Evolutionary conservation across 208 protist species (phyloP).

Genomic region (Trypanosoma mega): DNA sequence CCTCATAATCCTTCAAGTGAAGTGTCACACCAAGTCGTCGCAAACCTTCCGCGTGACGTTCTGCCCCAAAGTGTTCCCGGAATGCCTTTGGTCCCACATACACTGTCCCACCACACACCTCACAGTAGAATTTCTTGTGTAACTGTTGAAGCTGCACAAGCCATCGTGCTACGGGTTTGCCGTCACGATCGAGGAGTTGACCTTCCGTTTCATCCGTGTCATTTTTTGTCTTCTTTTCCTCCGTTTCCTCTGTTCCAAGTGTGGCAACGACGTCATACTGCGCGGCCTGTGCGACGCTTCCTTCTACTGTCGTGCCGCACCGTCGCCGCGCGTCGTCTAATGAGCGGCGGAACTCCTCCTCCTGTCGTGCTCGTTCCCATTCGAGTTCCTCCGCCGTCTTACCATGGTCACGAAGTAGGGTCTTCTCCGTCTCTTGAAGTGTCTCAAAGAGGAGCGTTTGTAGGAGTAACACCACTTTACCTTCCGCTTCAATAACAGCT

Average conservation of each 20-base stretch:
- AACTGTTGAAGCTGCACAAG: slow-evolving; percentile 81
- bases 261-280: slow-evolving; percentile 51
- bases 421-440: slow-evolving; percentile 63
- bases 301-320: slow-evolving; percentile 62
- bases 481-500: slow-evolving; percentile 57
- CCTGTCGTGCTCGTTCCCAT: slow-evolving; percentile 44
- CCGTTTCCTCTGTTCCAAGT: slow-evolving; percentile 5
- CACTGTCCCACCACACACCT: slow-evolving; percentile 85
- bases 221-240: slow-evolving; percentile 3
- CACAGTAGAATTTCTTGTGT: slow-evolving; percentile 77
- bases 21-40: slow-evolving; percentile 70
- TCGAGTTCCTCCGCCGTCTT: slow-evolving; percentile 84
- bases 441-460: slow-evolving; percentile 67
- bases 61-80: slow-evolving; percentile 80
- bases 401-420: slow-evolving; percentile 73
- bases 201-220: slow-evolving; percentile 23
- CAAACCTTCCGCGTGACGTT: slow-evolving; percentile 81
- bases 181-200: slow-evolving; percentile 74
- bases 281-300: slow-evolving; percentile 66
- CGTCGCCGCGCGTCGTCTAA: slow-evolving; percentile 49
- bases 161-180: slow-evolving; percentile 77
- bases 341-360: slow-evolving; percentile 70
- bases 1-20: slow-evolving; percentile 71
- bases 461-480: slow-evolving; percentile 59
- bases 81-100: slow-evolving; percentile 87